These are phyloP conservation scores for Aureobasidium melanogenum DNA, from an alignment of 2,329 filamentous ascomycete species.

Conservation along the genomic window DNA sequence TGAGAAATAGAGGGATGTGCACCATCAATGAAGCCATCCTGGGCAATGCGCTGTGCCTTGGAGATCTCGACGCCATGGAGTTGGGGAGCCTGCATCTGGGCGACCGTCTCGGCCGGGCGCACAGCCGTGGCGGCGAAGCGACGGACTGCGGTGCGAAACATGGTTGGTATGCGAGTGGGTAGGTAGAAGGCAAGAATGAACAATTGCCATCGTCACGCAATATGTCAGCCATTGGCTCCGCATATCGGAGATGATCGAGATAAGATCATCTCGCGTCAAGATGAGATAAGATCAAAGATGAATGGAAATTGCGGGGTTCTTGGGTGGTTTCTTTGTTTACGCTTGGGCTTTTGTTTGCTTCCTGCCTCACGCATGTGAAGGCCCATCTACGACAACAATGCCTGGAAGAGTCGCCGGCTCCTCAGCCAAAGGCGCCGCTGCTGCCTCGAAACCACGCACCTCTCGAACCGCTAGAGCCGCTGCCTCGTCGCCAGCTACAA, in stretches of 20 bases:
- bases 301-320: background rate
- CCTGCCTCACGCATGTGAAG: background rate
- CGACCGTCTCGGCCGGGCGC: constrained; percentile 42
- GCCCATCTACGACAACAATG: constrained; percentile 17
- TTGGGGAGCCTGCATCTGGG: constrained; percentile 36
- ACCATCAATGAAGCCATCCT: constrained; percentile 73
- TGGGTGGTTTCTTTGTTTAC: constrained; percentile 10
- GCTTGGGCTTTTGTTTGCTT: background rate
- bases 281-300: background rate
- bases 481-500: constrained; percentile 25
- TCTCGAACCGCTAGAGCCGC: constrained; percentile 15
- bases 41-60: constrained; percentile 67
- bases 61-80: constrained; percentile 55
- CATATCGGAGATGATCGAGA: constrained; percentile 6
- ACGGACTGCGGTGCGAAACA: constrained; percentile 63
- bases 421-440: background rate
- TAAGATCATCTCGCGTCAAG: background rate
- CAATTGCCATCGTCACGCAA: background rate
- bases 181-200: background rate
- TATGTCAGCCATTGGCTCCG: background rate
- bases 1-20: constrained; percentile 22
- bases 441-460: constrained; percentile 14
- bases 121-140: constrained; percentile 57
- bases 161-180: constrained; percentile 25
- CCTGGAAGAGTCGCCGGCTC: constrained; percentile 22